Evolutionary conservation across 2,329 filamentous ascomycete species (phyloP).

Genomic region (Pseudocercospora vitis): DNA sequence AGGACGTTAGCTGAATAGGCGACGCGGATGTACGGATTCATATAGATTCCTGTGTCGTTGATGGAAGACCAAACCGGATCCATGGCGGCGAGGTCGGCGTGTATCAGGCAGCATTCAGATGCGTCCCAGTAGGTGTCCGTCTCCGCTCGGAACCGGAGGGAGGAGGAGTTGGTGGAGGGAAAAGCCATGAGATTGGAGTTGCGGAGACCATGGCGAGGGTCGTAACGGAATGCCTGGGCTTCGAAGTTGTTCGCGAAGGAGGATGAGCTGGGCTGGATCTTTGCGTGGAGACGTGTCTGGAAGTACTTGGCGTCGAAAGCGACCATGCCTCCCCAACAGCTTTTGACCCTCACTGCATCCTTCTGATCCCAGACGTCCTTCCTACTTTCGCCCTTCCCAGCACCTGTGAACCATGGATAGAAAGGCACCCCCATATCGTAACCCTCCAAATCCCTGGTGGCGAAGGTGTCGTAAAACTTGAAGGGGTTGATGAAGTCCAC

Average conservation of each 20-base stretch:
- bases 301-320: constrained; percentile 64
- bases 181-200: constrained; percentile 1
- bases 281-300: constrained; percentile 40
- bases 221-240: constrained; percentile 4
- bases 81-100: constrained; percentile 44
- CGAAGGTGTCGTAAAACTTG: constrained; percentile 73
- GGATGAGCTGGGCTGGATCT: neutral
- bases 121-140: constrained; percentile 48
- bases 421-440: constrained; percentile 63
- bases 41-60: constrained; percentile 61
- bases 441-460: constrained; percentile 66
- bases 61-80: constrained; percentile 24
- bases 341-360: constrained; percentile 67
- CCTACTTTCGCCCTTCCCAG: constrained; percentile 54
- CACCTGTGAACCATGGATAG: constrained; percentile 65
- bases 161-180: constrained; percentile 37
- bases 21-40: constrained; percentile 74
- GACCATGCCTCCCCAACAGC: constrained; percentile 78
- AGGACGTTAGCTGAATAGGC: constrained; percentile 63
- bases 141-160: constrained; percentile 46
- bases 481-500: constrained; percentile 69
- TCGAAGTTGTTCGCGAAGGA: neutral
- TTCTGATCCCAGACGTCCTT: constrained; percentile 61
- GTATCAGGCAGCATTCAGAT: constrained; percentile 51
- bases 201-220: constrained; percentile 16